Conservation (phyloP, 768 basidiomycete species). For the Russula abietina region DNA sequence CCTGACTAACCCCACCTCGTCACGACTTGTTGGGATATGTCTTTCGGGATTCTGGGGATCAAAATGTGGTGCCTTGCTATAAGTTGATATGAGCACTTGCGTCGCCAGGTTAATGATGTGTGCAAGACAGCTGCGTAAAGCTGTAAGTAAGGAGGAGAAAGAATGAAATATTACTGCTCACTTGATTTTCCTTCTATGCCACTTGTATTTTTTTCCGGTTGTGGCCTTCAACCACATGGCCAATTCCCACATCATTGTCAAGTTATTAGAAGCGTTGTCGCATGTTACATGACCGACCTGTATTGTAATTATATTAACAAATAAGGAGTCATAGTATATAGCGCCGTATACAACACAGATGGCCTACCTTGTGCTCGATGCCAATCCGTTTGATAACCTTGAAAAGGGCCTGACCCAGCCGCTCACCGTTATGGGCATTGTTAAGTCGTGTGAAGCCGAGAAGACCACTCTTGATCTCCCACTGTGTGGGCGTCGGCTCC, state of each 20-base stretch:
- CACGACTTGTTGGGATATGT: too few relatives aligned
- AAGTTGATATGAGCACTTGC: background rate
- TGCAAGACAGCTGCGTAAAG: background rate
- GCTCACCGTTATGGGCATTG: background rate
- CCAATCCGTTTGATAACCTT: background rate
- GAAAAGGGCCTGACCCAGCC: background rate
- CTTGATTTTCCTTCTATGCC: background rate
- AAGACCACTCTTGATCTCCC: background rate
- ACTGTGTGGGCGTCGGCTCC: background rate
- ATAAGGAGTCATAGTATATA: too few relatives aligned
- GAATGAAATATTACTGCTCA: background rate
- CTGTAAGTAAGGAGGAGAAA: too few relatives aligned
- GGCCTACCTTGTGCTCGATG: background rate
- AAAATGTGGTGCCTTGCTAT: background rate
- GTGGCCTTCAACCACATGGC: background rate
- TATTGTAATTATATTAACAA: background rate
- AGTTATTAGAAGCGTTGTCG: background rate
- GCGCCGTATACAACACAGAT: too few relatives aligned
- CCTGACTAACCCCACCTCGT: too few relatives aligned
- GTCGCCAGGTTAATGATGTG: background rate
- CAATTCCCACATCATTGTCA: background rate
- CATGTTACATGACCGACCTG: background rate
- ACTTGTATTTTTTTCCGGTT: background rate
- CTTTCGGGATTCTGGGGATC: background rate
- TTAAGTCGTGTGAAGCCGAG: background rate